Evolutionary conservation across 768 basidiomycete species (phyloP).

Genomic region (Kwoniella dejecticola): DNA sequence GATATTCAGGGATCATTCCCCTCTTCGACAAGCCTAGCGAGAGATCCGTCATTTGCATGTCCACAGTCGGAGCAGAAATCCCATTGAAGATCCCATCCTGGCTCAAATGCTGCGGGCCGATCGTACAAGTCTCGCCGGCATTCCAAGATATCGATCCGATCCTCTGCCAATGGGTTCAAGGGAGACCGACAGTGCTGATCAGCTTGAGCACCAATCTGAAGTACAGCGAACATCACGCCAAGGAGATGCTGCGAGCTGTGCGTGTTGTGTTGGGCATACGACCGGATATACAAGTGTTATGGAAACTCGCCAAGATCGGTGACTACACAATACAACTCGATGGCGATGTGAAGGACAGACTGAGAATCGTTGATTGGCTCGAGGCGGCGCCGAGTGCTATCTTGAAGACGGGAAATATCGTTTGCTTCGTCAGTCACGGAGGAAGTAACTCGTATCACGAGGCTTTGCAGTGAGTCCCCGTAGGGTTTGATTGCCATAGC

Average conservation of each 20-base stretch:
- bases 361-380: conserved; percentile 35
- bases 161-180: conserved; percentile 21
- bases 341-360: conserved; percentile 16
- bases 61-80: conserved; percentile 24
- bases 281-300: conserved; percentile 31
- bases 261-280: conserved; percentile 18
- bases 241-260: conserved; percentile 16
- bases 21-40: conserved; percentile 6
- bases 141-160: conserved; percentile 23
- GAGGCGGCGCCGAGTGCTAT: conserved; percentile 26
- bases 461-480: conserved; percentile 9
- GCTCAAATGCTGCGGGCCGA: conserved; percentile 32
- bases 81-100: conserved; percentile 21
- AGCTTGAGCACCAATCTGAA: conserved; percentile 26
- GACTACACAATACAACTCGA: conserved; percentile 3
- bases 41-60: conserved; percentile 25
- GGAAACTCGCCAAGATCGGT: conserved; percentile 28
- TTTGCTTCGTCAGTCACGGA: conserved; percentile 11
- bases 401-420: conserved; percentile 27
- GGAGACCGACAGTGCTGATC: conserved; percentile 23
- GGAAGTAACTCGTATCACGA: conserved; percentile 25
- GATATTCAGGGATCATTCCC: conserved; percentile 23
- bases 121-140: conserved; percentile 10
- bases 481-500: background rate
- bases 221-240: conserved; percentile 7